Base-by-base conservation (phyloP, 768 basidiomycete genomes). In the Megacollybia marginata region DNA sequence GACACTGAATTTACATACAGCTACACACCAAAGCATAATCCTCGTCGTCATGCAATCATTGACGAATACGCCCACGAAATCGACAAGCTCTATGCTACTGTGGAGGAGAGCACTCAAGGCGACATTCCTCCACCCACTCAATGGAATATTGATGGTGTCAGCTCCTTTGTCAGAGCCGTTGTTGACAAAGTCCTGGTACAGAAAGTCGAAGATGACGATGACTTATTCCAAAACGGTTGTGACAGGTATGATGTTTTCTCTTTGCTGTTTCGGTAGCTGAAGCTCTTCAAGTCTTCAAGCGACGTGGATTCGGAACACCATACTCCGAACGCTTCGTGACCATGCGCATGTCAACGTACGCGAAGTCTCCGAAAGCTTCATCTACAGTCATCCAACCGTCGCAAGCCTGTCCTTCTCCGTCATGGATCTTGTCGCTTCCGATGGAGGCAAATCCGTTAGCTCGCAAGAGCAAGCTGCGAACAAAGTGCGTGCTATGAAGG, bases 61-160 rank as follows among this genome's bases (percentile, higher is more conserved):
- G 52, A 53, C 10, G 59, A 64, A 3, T 73, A 74, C 46, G 61
- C 61, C 9, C 34, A 47, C 2, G 73, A 74, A 56, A 72, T 73
- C 54, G 55, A 67, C 33, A 60, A 57, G 2, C 40, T 68, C 2
- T 74, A 74, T 54, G 52, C 55, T 9, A 44, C 53, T 1, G 58
- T 69, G 10, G 66, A 66, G 36, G 57, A 64, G 44, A 61, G 57
- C 8, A 57, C 65, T 9, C 58, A 60, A 36, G 47, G 50, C 2
- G 61, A 60, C 31, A 35, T 64, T 9, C 47, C 50, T 12, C 46
- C 56, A 8, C 69, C 70, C 2, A 8, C 20, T 1, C 47, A 52
- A 18, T 70, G 69, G 68, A 56, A 52, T 7, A 23, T 52, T 12
- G 55, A 54, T 1, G 48, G 46, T 23, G 55, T 60, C 9, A 28